Conservation (phyloP, 2,329 filamentous ascomycete species). For the Mycosphaerella arachidis region DNA sequence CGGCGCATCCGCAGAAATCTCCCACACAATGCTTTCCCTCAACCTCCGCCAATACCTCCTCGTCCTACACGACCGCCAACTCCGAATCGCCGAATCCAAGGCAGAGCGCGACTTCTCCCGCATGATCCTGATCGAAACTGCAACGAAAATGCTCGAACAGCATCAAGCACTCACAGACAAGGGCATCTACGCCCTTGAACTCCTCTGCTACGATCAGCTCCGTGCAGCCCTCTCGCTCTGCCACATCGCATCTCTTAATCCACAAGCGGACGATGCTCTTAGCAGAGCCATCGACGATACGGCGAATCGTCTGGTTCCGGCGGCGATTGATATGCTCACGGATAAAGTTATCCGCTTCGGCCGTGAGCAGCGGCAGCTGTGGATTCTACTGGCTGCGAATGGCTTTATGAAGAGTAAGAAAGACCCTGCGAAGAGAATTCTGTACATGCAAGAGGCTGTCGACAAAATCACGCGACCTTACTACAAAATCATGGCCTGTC, state of each 20-base stretch:
- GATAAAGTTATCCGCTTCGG: conserved; percentile 29
- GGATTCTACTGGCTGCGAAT: conserved; percentile 29
- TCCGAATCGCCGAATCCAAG: conserved; percentile 23
- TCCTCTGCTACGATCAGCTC: conserved; percentile 28
- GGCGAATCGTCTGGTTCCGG: conserved; percentile 20
- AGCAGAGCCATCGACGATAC: conserved; percentile 22
- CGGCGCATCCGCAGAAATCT: conserved; percentile 10
- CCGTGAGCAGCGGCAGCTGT: conserved; percentile 29
- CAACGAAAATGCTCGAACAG: conserved; percentile 25
- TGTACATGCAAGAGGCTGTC: conserved; percentile 32
- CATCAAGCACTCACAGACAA: conserved; percentile 23
- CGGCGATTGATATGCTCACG: conserved; percentile 27
- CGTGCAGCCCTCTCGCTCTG: conserved; percentile 29
- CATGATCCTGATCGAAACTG: conserved; percentile 28
- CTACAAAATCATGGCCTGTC: conserved; percentile 32
- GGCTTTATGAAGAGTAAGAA: conserved; percentile 26
- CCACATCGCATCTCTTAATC: conserved; percentile 23
- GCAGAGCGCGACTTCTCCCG: conserved; percentile 29
- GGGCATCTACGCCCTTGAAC: conserved; percentile 24
- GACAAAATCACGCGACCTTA: conserved; percentile 28
- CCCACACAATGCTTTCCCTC: conserved; percentile 25
- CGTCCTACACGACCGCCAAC: conserved; percentile 28
- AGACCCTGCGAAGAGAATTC: conserved; percentile 19
- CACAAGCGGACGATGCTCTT: conserved; percentile 22
- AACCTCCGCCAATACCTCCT: conserved; percentile 32